Percentiles rank a stretch among this genome's conserved stretches.
Conservation (phyloP, 2,329 filamentous ascomycete species). For the Apiospora pterosperma region DNA sequence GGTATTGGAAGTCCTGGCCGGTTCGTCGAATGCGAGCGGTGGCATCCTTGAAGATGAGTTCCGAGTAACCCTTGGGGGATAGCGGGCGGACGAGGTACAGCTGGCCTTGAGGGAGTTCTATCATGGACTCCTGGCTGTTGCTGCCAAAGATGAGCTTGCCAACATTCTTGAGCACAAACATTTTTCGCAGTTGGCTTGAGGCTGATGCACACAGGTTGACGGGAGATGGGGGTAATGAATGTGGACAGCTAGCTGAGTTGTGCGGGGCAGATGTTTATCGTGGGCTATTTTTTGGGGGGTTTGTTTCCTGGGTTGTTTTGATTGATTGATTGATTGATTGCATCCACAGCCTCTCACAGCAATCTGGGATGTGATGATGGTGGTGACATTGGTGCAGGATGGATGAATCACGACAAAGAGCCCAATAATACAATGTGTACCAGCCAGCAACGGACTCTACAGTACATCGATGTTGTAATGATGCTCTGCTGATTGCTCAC, state of each 20-base stretch:
- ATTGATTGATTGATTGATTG: no score
- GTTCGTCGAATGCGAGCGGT: slow-evolving; percentile 89
- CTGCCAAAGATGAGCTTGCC: slow-evolving; percentile 91
- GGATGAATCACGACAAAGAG: neutral
- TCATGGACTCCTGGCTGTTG: slow-evolving; percentile 83
- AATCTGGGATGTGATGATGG: neutral
- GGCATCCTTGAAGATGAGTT: slow-evolving; percentile 98
- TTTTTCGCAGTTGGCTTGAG: neutral
- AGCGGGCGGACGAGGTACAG: slow-evolving; percentile 94
- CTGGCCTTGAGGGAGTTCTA: slow-evolving; percentile 92
- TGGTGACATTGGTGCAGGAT: neutral
- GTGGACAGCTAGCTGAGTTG: neutral
- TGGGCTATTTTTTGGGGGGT: slow-evolving; percentile 1
- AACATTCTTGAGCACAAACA: slow-evolving; percentile 46
- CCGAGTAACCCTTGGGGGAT: slow-evolving; percentile 95
- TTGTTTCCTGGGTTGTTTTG: neutral
- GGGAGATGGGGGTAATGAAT: slow-evolving; percentile 1
- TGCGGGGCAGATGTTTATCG: slow-evolving; percentile 1
- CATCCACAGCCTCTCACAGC: neutral
- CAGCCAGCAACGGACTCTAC: neutral
- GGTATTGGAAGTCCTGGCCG: slow-evolving; percentile 93
- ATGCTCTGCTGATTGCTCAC: neutral
- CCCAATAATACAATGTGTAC: neutral
- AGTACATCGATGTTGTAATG: neutral
- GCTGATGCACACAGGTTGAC: neutral